phyloP scores from a whole-genome alignment of 179 eudicot species.

The Spinacia oleracea region DNA sequence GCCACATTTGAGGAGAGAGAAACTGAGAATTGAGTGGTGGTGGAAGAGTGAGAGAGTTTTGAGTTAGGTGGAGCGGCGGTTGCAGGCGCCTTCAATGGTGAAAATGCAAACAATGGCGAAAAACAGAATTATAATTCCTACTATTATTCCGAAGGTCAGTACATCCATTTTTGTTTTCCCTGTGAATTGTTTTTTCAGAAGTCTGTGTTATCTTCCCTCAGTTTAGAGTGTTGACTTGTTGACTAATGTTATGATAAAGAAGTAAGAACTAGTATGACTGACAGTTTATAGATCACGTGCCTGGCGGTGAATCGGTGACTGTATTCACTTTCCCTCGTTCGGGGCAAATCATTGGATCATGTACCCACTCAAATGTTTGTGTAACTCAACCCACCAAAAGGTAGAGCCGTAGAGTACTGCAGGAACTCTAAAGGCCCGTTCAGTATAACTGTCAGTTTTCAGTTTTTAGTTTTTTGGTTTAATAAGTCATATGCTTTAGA shows the following conservation, averaged over 20 bases:
- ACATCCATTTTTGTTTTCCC: conserved; percentile 34
- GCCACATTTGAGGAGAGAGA: conserved; percentile 1
- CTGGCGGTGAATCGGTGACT: not conserved
- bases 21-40: too few species aligned
- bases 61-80: conserved; percentile 19
- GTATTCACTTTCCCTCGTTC: not conserved
- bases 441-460: too few species aligned
- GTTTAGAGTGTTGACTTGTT: too few species aligned
- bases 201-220: too few species aligned
- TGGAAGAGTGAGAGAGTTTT: not conserved
- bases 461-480: too few species aligned
- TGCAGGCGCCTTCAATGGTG: conserved; percentile 38
- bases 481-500: too few species aligned
- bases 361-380: too few species aligned
- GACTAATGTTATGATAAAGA: not conserved
- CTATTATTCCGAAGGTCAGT: conserved; percentile 46
- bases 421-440: too few species aligned
- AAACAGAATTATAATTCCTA: conserved; percentile 37
- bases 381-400: too few species aligned
- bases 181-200: not conserved
- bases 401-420: too few species aligned
- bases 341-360: too few species aligned
- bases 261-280: too few species aligned
- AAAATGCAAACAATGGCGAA: conserved; percentile 33
- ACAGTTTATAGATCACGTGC: not conserved